Evolutionary conservation across 208 protist genomes (phyloP).

Genomic region (Leptomonas pyrrhocoris): DNA sequence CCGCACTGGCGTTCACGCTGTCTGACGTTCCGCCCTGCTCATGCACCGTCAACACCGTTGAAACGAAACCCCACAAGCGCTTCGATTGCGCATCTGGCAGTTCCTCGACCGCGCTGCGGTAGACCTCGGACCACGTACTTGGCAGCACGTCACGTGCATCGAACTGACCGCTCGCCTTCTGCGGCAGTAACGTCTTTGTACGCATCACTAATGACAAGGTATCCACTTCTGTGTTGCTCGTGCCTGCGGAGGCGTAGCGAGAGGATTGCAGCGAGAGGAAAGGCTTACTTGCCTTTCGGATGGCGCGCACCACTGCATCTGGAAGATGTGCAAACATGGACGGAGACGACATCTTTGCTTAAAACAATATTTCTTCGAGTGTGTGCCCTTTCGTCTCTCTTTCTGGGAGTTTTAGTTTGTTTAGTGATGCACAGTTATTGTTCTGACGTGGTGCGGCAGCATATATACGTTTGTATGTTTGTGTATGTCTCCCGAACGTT

Average conservation of each 20-base stretch:
- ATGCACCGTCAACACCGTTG: conserved; percentile 39
- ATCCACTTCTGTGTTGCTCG: neutral
- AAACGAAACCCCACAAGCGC: conserved; percentile 35
- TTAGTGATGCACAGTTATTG: too few species aligned
- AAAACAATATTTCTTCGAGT: neutral
- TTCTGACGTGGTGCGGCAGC: neutral
- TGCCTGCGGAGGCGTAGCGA: conserved; percentile 19
- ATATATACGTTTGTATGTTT: too few species aligned
- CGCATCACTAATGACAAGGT: conserved; percentile 16
- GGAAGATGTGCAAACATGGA: neutral
- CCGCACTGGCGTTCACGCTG: conserved; percentile 46
- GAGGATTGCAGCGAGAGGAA: conserved; percentile 34
- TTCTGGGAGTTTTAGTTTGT: too few species aligned
- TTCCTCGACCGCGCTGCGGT: conserved; percentile 35
- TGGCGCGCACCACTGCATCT: conserved; percentile 26
- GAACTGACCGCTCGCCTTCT: neutral
- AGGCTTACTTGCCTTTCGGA: conserved; percentile 13
- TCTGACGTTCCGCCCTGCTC: conserved; percentile 39
- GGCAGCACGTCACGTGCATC: conserved; percentile 5
- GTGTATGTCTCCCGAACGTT: too few species aligned
- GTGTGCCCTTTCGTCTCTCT: neutral
- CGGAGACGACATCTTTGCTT: conserved; percentile 3
- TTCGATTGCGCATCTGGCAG: conserved; percentile 17
- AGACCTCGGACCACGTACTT: conserved; percentile 47
- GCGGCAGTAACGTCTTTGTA: conserved; percentile 7